Base-by-base conservation (phyloP, 768 basidiomycete genomes). In the Hirschioporus abietinus region DNA sequence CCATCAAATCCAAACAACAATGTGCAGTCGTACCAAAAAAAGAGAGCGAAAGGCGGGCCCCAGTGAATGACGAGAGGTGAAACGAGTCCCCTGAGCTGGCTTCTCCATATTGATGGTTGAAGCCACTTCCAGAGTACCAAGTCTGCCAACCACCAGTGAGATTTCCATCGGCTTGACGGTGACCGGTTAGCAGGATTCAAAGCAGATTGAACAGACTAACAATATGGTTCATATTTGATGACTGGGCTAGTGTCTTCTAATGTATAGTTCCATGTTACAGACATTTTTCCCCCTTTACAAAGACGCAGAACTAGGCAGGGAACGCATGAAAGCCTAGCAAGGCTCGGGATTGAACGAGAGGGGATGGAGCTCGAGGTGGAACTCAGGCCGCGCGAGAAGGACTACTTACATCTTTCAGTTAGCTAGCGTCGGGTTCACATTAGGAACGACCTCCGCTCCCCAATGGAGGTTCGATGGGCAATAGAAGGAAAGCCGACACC, bases 191-290 rank as follows among this genome's bases (percentile, higher is more conserved):
- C 3, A 52, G 42, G 12, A 1, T 10, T 52, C 15, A 20, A 52
- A 15, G 42, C 20, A 52, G 12, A 30, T 52, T 52, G 42, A 18
- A 25, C 1, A 15, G 17, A 61, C 60, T 61, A 69, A 71, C 73
- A 70, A 57, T 70, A 67, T n/a, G 73, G 73, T 24, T 30, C 18
- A 35, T 70, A 74, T 9, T 60, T 59, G 26, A 74, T 62, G 60
- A 69, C 26, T 5, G 73, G 64, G 30, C 70, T 71, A 4, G 72
- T 70, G 27, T 74, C 73, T 26, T 72, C 73, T 34, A 74, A 66
- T 20, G 69, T 68, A 25, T 67, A 71, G 25, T 70, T 72, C 72
- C 70, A 71, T 18, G 20, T 20, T 15, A 10, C 12, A 15, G 42
- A 52, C 42, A 52, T 52, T 20, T 10, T 52, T 10, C 42, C 12